phyloP scores from a whole-genome alignment of 352 stramenopile species.

The Phytophthora sp. region DNA sequence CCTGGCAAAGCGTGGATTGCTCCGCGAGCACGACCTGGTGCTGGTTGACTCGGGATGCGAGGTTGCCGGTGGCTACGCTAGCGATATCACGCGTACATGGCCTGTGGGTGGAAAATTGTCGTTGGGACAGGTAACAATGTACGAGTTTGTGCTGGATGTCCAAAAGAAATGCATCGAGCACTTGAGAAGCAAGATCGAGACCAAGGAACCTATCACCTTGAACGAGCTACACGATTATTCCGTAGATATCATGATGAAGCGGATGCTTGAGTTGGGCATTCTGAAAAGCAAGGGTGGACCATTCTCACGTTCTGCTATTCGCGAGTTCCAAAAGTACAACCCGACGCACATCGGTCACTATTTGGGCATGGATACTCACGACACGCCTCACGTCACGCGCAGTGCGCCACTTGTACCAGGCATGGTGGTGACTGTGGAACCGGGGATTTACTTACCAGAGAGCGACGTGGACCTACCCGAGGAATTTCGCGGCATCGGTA shows the following conservation, averaged over 20 bases:
- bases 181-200: slow-evolving; percentile 50
- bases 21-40: slow-evolving; percentile 72
- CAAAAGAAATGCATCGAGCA: slow-evolving; percentile 77
- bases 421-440: slow-evolving; percentile 87
- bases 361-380: slow-evolving; percentile 84
- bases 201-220: slow-evolving; percentile 60
- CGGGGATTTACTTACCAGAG: slow-evolving; percentile 85
- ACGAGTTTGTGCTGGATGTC: slow-evolving; percentile 80
- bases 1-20: slow-evolving; percentile 69
- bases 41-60: slow-evolving; percentile 87
- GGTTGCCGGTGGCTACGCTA: slow-evolving; percentile 78
- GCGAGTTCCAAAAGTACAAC: slow-evolving; percentile 84
- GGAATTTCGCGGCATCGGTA: slow-evolving; percentile 84
- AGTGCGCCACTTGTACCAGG: slow-evolving; percentile 60
- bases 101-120: slow-evolving; percentile 57
- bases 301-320: slow-evolving; percentile 43
- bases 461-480: slow-evolving; percentile 64
- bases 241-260: slow-evolving; percentile 71
- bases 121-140: slow-evolving; percentile 60
- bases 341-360: slow-evolving; percentile 89
- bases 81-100: slow-evolving; percentile 87
- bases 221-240: slow-evolving; percentile 82
- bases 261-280: slow-evolving; percentile 69
- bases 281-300: slow-evolving; percentile 41
- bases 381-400: slow-evolving; percentile 77